A percentile compares a stretch with the other conserved stretches of the same genome.
Conservation (phyloP, 257 asterid genomes). For the Plantago elongata region DNA sequence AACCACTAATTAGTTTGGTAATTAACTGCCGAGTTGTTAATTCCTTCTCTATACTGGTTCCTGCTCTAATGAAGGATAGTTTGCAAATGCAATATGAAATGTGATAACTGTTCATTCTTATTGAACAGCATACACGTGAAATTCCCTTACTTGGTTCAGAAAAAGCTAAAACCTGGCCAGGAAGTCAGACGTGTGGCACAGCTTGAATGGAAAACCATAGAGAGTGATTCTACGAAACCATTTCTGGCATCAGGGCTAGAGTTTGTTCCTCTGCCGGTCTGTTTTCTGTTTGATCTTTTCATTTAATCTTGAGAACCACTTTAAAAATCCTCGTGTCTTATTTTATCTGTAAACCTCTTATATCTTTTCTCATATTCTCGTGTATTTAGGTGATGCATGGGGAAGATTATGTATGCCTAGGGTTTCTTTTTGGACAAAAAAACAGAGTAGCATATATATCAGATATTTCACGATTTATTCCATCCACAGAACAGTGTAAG, state of each 20-base stretch:
- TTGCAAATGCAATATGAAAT: constrained; percentile 20
- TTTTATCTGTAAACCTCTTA: constrained; percentile 16
- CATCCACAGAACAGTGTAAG: constrained; percentile 76
- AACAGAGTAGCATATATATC: constrained; percentile 83
- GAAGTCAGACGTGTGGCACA: constrained; percentile 95
- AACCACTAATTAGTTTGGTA: background rate
- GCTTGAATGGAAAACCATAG: constrained; percentile 82
- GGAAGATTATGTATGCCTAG: constrained; percentile 85
- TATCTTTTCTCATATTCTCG: constrained; percentile 18
- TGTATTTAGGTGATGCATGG: constrained; percentile 93
- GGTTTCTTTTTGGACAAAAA: constrained; percentile 82
- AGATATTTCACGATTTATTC: constrained; percentile 80
- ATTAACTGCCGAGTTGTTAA: background rate
- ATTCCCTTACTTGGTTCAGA: constrained; percentile 82
- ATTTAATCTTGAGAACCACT: constrained; percentile 17
- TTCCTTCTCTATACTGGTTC: background rate
- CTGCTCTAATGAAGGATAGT: constrained; percentile 1
- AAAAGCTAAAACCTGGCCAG: constrained; percentile 77
- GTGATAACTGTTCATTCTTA: constrained; percentile 16
- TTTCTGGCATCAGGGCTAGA: constrained; percentile 85
- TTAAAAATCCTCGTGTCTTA: constrained; percentile 7
- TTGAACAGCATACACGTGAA: constrained; percentile 70
- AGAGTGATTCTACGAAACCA: constrained; percentile 57
- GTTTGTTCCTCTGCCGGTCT: constrained; percentile 84
- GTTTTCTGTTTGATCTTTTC: constrained; percentile 31